These are phyloP conservation scores for Galerina sulciceps DNA, from an alignment of 768 basidiomycete genomes.

Conservation along the genomic window DNA sequence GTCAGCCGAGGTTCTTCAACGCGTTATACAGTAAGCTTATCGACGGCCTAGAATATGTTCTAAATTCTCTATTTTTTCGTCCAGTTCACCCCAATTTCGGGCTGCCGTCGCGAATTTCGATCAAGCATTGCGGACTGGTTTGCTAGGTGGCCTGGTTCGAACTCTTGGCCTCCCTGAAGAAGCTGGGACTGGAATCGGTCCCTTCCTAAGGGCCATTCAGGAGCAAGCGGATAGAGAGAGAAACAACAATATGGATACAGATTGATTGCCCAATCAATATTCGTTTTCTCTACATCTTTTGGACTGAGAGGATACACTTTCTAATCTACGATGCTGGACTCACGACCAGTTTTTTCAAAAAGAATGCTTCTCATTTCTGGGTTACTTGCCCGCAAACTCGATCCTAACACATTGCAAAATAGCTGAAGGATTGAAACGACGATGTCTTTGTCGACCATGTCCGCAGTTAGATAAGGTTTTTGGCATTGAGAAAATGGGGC, in stretches of 20 bases:
- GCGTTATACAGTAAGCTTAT: slow-evolving; percentile 61
- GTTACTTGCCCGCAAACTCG: not conserved
- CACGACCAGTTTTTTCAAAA: not conserved
- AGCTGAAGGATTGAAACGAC: not conserved
- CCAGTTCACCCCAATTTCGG: slow-evolving; percentile 80
- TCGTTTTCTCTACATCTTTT: not conserved
- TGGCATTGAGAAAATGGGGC: not conserved
- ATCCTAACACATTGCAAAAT: slow-evolving; percentile 1
- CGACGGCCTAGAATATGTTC: not conserved
- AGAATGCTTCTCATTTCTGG: not conserved
- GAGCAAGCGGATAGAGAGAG: slow-evolving; percentile 68
- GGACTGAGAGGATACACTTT: not conserved
- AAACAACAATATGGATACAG: slow-evolving; percentile 77
- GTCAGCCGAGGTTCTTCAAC: slow-evolving; percentile 68
- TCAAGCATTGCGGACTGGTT: slow-evolving; percentile 81
- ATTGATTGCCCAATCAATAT: slow-evolving; percentile 11
- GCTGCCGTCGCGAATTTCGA: slow-evolving; percentile 81
- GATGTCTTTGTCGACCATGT: not conserved
- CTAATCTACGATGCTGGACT: not conserved
- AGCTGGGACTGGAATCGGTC: slow-evolving; percentile 76
- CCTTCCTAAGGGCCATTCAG: slow-evolving; percentile 81
- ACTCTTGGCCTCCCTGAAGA: slow-evolving; percentile 84
- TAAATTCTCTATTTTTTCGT: not conserved
- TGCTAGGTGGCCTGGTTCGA: slow-evolving; percentile 75
- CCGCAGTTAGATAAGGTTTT: not conserved